phyloP scores from a whole-genome alignment of 192 early-diverging fungal genomes.

The Dispira simplex region DNA sequence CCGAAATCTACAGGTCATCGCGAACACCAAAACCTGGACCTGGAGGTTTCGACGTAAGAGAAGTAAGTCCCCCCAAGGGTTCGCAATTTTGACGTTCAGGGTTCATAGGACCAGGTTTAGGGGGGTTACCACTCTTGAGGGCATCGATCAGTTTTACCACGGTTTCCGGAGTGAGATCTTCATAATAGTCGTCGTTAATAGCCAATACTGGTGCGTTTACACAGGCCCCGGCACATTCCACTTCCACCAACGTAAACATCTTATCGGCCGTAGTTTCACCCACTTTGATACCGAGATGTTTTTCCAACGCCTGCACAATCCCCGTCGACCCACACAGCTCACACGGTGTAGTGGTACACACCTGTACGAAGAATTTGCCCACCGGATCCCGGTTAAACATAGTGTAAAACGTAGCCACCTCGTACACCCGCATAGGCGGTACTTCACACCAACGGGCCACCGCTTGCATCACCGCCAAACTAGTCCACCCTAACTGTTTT shows the following conservation, averaged over 20 bases:
- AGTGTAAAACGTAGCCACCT: constrained; percentile 99
- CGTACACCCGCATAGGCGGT: constrained; percentile 98
- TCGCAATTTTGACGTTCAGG: constrained; percentile 76
- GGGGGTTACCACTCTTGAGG: constrained; percentile 63
- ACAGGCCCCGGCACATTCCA: constrained; percentile 98
- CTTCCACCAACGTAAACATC: constrained; percentile 96
- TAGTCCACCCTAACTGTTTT: constrained; percentile 88
- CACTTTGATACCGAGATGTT: constrained; percentile 80
- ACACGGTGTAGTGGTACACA: constrained; percentile 98
- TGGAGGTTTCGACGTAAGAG: constrained; percentile 68
- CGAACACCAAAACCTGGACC: constrained; percentile 86
- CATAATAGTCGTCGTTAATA: constrained; percentile 97
- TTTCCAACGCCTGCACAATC: constrained; percentile 76
- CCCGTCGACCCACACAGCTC: constrained; percentile 86
- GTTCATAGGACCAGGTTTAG: constrained; percentile 68
- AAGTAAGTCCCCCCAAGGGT: constrained; percentile 64
- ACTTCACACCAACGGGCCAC: constrained; percentile 89
- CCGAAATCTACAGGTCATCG: constrained; percentile 42
- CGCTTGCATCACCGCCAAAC: constrained; percentile 91
- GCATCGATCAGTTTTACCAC: constrained; percentile 77
- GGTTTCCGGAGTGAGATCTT: constrained; percentile 88
- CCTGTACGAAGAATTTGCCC: constrained; percentile 96
- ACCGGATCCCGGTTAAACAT: constrained; percentile 99
- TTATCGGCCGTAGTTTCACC: constrained; percentile 90
- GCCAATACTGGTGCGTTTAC: constrained; percentile 96